A percentile compares a stretch with the other conserved stretches of the same genome.
Evolutionary conservation across 257 asterid species (phyloP).

Genomic region (Petunia axillaris): DNA sequence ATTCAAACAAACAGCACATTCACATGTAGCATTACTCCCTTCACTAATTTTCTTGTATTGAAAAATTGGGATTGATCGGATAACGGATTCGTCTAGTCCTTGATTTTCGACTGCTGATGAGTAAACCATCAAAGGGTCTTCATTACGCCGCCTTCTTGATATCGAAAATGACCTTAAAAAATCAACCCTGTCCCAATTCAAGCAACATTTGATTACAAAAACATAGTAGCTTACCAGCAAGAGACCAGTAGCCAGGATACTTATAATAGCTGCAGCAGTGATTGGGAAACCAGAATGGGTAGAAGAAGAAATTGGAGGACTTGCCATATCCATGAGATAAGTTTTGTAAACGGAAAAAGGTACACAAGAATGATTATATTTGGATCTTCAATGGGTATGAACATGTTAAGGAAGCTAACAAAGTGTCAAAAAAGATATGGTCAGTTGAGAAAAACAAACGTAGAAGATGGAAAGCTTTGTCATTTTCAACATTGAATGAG

Average conservation of each 20-base stretch:
- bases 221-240: constrained; percentile 80
- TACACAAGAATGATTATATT: too few relatives aligned
- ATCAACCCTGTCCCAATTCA: constrained; percentile 76
- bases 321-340: constrained; percentile 29
- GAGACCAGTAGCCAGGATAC: constrained; percentile 74
- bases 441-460: too few relatives aligned
- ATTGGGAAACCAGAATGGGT: constrained; percentile 69
- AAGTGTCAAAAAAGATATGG: neutral
- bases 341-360: too few relatives aligned
- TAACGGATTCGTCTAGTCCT: constrained; percentile 65
- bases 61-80: constrained; percentile 62
- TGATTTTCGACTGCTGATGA: constrained; percentile 47
- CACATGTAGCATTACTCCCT: constrained; percentile 29
- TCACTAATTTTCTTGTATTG: constrained; percentile 43
- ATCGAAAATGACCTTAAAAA: constrained; percentile 52
- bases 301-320: constrained; percentile 41
- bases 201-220: constrained; percentile 83
- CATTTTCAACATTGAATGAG: constrained; percentile 30
- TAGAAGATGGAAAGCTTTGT: neutral
- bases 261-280: constrained; percentile 73
- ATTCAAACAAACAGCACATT: constrained; percentile 74
- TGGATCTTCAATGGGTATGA: too few relatives aligned
- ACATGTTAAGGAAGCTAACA: neutral
- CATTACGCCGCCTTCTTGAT: constrained; percentile 45
- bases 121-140: constrained; percentile 32